These are phyloP conservation scores for Kodamaea sagamina DNA, from an alignment of 805 yeast species.

Conservation along the genomic window DNA sequence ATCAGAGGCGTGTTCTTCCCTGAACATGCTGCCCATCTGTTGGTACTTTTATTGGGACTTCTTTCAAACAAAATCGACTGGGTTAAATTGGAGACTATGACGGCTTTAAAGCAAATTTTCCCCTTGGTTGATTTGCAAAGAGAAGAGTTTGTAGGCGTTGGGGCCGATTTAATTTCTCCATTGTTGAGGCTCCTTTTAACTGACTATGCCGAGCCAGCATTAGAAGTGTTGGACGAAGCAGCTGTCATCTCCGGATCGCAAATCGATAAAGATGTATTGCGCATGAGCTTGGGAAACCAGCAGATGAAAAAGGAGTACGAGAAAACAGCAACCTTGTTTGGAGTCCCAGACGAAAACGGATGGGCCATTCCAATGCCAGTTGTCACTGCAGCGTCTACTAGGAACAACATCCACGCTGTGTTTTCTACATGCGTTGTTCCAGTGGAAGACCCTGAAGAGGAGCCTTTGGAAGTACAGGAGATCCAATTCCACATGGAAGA, in stretches of 20 bases:
- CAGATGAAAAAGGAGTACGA: conserved; percentile 79
- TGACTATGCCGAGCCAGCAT: conserved; percentile 83
- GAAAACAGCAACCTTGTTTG: conserved; percentile 85
- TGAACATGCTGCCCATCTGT: conserved; percentile 66
- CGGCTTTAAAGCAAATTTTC: conserved; percentile 68
- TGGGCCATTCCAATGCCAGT: conserved; percentile 98
- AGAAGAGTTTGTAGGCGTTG: conserved; percentile 82
- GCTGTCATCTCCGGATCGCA: conserved; percentile 85
- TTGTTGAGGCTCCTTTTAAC: conserved; percentile 75
- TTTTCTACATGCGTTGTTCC: conserved; percentile 75
- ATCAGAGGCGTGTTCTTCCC: conserved; percentile 73
- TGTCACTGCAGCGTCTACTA: conserved; percentile 79
- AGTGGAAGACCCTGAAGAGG: conserved; percentile 35
- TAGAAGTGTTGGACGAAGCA: conserved; percentile 87
- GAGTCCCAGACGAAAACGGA: conserved; percentile 92
- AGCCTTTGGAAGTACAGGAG: conserved; percentile 35
- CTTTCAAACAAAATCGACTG: conserved; percentile 74
- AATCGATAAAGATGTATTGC: conserved; percentile 84
- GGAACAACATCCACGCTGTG: conserved; percentile 94
- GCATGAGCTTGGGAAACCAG: conserved; percentile 87
- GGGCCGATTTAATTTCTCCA: conserved; percentile 94
- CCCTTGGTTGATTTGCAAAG: conserved; percentile 75
- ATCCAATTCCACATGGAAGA: conserved; percentile 65
- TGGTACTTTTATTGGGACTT: conserved; percentile 76
- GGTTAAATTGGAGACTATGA: conserved; percentile 82